phyloP scores from a whole-genome alignment of 129 eudicot genomes.

The Calendula officinalis region DNA sequence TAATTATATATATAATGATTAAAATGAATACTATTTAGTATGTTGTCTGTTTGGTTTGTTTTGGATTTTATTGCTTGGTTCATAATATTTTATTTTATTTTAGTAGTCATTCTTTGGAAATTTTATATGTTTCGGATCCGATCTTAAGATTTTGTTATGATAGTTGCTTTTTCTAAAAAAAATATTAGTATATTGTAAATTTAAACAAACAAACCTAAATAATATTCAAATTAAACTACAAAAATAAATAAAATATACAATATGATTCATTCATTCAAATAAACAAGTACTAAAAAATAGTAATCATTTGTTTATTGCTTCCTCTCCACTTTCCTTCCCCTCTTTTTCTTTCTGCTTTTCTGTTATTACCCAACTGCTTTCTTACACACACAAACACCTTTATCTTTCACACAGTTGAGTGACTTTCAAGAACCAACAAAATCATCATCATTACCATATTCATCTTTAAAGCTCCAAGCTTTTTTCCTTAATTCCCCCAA shows the following conservation, averaged over 20 bases:
- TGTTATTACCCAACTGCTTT: conserved; percentile 39
- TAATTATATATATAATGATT: no score
- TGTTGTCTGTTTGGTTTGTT: no score
- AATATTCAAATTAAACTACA: background rate
- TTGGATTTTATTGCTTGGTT: no score
- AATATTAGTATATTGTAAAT: no score
- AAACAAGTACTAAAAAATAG: background rate
- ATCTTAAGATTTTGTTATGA: no score
- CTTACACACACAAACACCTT: conserved; percentile 27
- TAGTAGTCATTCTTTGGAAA: no score
- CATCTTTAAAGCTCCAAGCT: conserved; percentile 20
- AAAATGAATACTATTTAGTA: no score
- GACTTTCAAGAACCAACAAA: conserved; percentile 44
- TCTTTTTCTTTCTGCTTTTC: conserved; percentile 31
- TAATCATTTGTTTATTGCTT: conserved; percentile 28
- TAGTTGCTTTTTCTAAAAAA: no score
- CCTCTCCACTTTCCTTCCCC: conserved; percentile 35
- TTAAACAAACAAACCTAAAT: no score
- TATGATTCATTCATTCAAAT: background rate
- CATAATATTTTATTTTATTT: no score
- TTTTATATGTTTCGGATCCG: no score
- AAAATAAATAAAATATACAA: background rate
- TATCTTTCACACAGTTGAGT: conserved; percentile 38
- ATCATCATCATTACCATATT: conserved; percentile 6
- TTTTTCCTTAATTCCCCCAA: conserved; percentile 26